Base-by-base conservation (phyloP, 139 green algal species). In the Chlorella sp. region DNA sequence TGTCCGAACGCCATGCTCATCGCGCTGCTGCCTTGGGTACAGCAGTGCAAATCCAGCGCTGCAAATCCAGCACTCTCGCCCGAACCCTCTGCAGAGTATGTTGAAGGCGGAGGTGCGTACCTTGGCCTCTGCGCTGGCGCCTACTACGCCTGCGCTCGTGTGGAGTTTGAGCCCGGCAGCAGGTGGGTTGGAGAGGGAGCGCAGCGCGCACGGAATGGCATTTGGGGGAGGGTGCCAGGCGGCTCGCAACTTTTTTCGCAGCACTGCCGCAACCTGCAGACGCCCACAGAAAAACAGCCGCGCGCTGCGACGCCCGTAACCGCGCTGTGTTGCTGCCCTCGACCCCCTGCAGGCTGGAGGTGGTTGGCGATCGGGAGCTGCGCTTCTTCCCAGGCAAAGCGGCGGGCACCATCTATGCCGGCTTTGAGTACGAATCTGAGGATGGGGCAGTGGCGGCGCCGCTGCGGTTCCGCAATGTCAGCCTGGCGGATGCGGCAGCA, bases 61-160 rank as follows among this genome's bases (percentile, higher is more conserved):
- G n/a, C n/a, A n/a, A n/a, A n/a, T 17, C n/a, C 24, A 16, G 34
- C 69, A 6, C 6, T 40, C 62, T 75, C 62, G 38, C 41, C 76
- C 38, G 30, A 5, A 11, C 60, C 64, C 24, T 36, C 65, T 40
- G 40, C 90, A 94, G 90, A 83, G 30, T 96, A 80, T 76, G 93
- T 96, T 28, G 75, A 84, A 28, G 44, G 38, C 0, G 91, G 91
- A 8, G 92, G 92, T 0, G 64, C 88, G 2, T 96, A 96, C 85
- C 73, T 96, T 0, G 94, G 94, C 16, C 82, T 96, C 9, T 96
- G 94, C 77, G 93, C 93, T 14, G 93, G 93, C 3, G 93, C 94
- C 22, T 96, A 96, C 87, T 96, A 95, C 69, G 93, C 81, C 1
- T 92, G 76, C 65, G 26, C 72, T 4, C 26, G 80, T 0, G 86